Evolutionary conservation across 139 green algal species (phyloP), one percentile per base, ranked within the genome.

Genomic region (Chlorella sp.): DNA sequence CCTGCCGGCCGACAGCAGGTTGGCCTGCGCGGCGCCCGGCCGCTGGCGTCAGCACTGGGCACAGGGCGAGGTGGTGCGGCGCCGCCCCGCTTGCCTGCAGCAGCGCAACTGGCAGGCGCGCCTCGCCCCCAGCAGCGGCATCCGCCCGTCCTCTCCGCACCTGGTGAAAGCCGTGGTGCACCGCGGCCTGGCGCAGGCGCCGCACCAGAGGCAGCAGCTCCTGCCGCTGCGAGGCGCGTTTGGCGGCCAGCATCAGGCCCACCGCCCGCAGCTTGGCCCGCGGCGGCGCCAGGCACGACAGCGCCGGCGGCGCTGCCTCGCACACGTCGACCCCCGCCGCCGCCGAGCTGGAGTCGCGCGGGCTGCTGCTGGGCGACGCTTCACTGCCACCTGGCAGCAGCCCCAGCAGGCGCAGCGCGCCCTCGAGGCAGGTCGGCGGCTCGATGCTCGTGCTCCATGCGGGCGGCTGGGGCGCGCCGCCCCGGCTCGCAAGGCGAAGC

Each of bases 161-260:
- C 76, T 75, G 9, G 46, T 82, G 76, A 27, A 71, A 82, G 9
- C 36, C 76, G 8, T 77, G 66, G 40, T 82, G 67, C 38, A 45
- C 33, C 1, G 11, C 36, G 38, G 67, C 67, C 7, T 73, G 61
- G n/a, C 53, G 76, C 38, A 82, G 67, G 27, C 76, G 63, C 17
- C 41, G 63, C 63, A 79, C 12, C 62, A 79, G 38, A n/a, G 62
- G 63, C 50, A 35, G 38, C 50, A 79, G 38, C 19, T 79, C 69
- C 67, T 14, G 48, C 5, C 19, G 23, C 38, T n/a, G 33, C 31
- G 61, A 60, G 23, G 31, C 38, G 38, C 35, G 36, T 38, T 82
- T 82, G 69, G 66, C n/a, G 3, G 40, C 67, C 17, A 69, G 25
- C 58, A 50, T 67, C 23, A 82, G 17, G 45, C 43, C 43, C 23